Percentiles rank a stretch among this genome's conserved stretches.
These are phyloP conservation scores for Cicer yamashitae DNA, from an alignment of 306 rosid genomes.

Conservation along the genomic window DNA sequence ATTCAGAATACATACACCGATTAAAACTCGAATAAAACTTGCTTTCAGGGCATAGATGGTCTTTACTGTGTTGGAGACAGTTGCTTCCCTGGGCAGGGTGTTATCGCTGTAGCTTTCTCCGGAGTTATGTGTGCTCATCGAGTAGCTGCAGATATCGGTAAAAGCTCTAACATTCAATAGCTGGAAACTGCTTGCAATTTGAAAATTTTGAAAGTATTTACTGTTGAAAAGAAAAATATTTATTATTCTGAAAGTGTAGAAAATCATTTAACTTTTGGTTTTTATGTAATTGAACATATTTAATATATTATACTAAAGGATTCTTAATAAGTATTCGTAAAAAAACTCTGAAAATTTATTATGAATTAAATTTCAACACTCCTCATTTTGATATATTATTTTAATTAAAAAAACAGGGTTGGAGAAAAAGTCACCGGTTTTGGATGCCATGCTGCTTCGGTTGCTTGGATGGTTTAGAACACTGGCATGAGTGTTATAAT, in stretches of 20 bases:
- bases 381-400: constrained; percentile 29
- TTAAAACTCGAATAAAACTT: constrained; percentile 35
- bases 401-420: constrained; percentile 59
- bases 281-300: neutral
- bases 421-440: constrained; percentile 81
- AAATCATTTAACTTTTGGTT: neutral
- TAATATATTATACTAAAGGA: neutral
- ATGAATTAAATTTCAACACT: constrained; percentile 1
- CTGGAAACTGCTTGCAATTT: constrained; percentile 2
- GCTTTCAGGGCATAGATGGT: constrained; percentile 78
- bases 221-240: neutral
- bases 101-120: constrained; percentile 92
- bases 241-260: neutral
- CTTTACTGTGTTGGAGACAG: constrained; percentile 99
- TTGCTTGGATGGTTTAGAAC: constrained; percentile 84
- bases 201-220: constrained; percentile 7
- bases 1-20: constrained; percentile 35
- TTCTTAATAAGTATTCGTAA: neutral
- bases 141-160: constrained; percentile 94
- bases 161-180: neutral
- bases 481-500: constrained; percentile 57
- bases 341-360: neutral
- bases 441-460: constrained; percentile 77
- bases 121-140: constrained; percentile 99
- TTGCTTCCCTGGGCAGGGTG: constrained; percentile 99